These are phyloP conservation scores for Shiraia bambusicola DNA, from an alignment of 2,329 filamentous ascomycete genomes.

Conservation along the genomic window DNA sequence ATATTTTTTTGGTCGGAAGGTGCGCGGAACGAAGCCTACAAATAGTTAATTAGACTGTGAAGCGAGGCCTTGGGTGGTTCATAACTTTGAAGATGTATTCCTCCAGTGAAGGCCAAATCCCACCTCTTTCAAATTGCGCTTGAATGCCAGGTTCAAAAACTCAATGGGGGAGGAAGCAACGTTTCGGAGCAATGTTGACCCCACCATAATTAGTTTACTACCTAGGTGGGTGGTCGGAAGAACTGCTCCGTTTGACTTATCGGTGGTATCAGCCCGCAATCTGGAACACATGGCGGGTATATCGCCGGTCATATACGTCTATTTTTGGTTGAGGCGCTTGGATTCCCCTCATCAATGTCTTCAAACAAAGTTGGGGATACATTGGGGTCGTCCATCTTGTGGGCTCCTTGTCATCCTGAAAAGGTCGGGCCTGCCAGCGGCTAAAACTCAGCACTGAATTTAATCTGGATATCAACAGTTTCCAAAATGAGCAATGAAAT, in stretches of 20 bases:
- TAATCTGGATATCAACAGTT: background rate
- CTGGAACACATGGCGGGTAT: conserved; percentile 8
- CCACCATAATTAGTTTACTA: too few species aligned
- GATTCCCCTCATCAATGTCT: conserved; percentile 10
- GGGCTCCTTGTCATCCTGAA: conserved; percentile 6
- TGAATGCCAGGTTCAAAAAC: too few species aligned
- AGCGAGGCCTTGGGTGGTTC: too few species aligned
- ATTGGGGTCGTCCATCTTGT: conserved; percentile 7
- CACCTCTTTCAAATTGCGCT: too few species aligned
- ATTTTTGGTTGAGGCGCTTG: conserved; percentile 13
- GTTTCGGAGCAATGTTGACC: too few species aligned
- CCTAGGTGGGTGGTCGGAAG: too few species aligned
- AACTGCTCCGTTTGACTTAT: conserved; percentile 4
- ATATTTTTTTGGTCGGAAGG: too few species aligned
- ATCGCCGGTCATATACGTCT: conserved; percentile 17
- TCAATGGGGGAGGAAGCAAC: too few species aligned
- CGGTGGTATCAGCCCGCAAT: conserved; percentile 29
- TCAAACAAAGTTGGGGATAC: conserved; percentile 9
- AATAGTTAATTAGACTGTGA: too few species aligned
- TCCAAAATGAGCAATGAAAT: conserved; percentile 31
- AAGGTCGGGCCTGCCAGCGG: conserved; percentile 13
- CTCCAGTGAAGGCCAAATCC: too few species aligned
- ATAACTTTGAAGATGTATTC: too few species aligned
- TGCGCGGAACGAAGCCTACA: too few species aligned
- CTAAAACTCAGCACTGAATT: background rate